Evolutionary conservation across 345 rosid species (phyloP), one percentile per base, ranked within the genome.

Genomic region (Carallia brachiata): DNA sequence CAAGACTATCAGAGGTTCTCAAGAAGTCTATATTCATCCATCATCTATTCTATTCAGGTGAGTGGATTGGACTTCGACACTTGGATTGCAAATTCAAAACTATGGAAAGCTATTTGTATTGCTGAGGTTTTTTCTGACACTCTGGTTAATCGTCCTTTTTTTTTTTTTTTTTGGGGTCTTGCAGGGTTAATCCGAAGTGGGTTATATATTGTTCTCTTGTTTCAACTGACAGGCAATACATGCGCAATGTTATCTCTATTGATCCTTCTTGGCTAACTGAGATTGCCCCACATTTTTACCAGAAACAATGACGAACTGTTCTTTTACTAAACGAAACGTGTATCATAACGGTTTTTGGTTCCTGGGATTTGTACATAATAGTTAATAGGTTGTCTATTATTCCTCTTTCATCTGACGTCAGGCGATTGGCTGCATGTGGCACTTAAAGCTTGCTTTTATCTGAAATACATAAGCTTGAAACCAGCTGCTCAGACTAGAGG

Each of bases 121-220:
- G 2, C 19, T 48, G 19, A 18, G 31, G 36, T 9, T 19, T 19
- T 23, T 23, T 23, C 23, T 23, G 23, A 23, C 23, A 23, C 23
- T 23, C 23, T 23, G 23, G 23, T 23, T 23, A 23, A 23, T 23
- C 23, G 23, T 23, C 23, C 23, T 23, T 23, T 23, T 23, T 23
- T 23, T 23, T 23, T 23, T 23, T 23, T 39, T 66, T 40, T 71
- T 52, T 36, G 39, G 32, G 23, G 23, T 23, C 37, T 36, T 73
- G 81, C 92, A 93, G 98, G 73, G 97, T 90, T 18, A 91, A 94
- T 73, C 97, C 98, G 17, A 94, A 91, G 79, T 91, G 96, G 96
- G 85, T 92, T 48, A 74, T 90, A 16, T 92, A 89, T 81, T 90
- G 89, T 54, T 86, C 97, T 56, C 81, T 89, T 2, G 97, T 95